Evolutionary conservation across 2,329 filamentous ascomycete species (phyloP).

Genomic region (Alternaria arborescens): DNA sequence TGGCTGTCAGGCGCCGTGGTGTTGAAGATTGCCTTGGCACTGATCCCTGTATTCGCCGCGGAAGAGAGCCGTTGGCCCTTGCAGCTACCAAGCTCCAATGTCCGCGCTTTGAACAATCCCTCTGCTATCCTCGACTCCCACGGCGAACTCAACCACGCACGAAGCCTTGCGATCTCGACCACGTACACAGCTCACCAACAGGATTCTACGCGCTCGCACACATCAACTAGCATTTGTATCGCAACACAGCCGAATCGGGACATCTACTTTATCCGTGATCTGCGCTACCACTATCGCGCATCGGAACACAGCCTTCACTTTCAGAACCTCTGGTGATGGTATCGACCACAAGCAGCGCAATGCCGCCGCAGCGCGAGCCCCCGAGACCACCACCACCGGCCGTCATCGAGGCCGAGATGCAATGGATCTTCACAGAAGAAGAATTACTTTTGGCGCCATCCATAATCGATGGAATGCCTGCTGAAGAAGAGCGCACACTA

Average conservation of each 20-base stretch:
- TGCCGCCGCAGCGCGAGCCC: slow-evolving; percentile 39
- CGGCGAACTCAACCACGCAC: background rate
- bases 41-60: slow-evolving; percentile 26
- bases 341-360: slow-evolving; percentile 32
- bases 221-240: background rate
- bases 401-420: slow-evolving; percentile 66
- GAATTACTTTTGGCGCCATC: slow-evolving; percentile 86
- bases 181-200: background rate
- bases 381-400: slow-evolving; percentile 54
- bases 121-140: background rate
- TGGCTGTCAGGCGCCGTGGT: background rate
- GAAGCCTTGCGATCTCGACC: background rate
- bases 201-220: background rate
- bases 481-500: slow-evolving; percentile 78
- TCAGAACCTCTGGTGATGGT: slow-evolving; percentile 35
- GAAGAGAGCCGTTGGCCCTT: slow-evolving; percentile 24
- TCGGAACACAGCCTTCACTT: slow-evolving; percentile 1
- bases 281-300: background rate
- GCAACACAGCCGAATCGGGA: background rate
- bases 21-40: slow-evolving; percentile 15
- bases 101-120: slow-evolving; percentile 11
- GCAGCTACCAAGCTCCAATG: slow-evolving; percentile 17
- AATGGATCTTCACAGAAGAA: slow-evolving; percentile 90
- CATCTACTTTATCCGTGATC: background rate
- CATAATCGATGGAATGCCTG: slow-evolving; percentile 79